These are phyloP conservation scores for Aureobasidium sp. DNA, from an alignment of 2,329 filamentous ascomycete genomes.

Conservation along the genomic window DNA sequence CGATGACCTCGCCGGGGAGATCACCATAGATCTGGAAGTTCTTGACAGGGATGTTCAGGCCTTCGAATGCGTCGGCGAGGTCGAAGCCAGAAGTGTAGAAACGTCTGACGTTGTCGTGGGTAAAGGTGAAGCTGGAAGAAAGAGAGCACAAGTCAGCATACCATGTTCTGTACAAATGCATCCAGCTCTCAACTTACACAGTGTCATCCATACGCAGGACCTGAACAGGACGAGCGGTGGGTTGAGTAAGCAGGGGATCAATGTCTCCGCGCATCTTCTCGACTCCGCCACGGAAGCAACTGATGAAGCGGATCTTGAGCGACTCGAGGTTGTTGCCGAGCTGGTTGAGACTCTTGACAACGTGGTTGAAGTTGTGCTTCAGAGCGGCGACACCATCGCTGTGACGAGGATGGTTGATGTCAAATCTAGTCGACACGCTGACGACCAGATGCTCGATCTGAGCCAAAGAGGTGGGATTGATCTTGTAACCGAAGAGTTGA, in stretches of 20 bases:
- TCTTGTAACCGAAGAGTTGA: background rate
- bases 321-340: background rate
- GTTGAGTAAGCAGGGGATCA: background rate
- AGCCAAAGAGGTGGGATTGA: background rate
- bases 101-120: background rate
- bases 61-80: background rate
- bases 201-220: background rate
- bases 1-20: background rate
- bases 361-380: slow-evolving; percentile 6
- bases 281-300: background rate
- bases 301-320: background rate
- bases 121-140: background rate
- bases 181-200: background rate
- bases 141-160: background rate
- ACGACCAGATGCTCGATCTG: background rate
- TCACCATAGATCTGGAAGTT: background rate
- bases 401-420: background rate
- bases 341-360: background rate
- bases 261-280: slow-evolving; percentile 3
- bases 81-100: background rate
- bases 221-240: background rate
- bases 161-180: background rate
- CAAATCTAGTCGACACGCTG: background rate
- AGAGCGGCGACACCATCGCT: background rate
- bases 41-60: background rate